Evolutionary conservation across 768 basidiomycete genomes (phyloP), one percentile per base, ranked within the genome.

Genomic region (Suillus clintonianus): DNA sequence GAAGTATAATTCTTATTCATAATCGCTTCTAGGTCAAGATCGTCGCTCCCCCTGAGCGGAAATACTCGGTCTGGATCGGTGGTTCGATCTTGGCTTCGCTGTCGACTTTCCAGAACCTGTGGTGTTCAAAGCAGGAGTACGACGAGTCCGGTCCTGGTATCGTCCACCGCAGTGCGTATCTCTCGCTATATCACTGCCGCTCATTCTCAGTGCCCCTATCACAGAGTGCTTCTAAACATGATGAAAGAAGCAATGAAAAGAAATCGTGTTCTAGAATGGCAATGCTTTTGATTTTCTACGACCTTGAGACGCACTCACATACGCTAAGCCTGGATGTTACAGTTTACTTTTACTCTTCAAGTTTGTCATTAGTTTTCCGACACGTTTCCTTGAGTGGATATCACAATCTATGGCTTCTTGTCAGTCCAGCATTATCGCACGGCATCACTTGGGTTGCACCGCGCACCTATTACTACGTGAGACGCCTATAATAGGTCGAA

Each of bases 11-110:
- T 15, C 13, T 27, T 15, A 59, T 41, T 58, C 55, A 55, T 70
- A 17, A 62, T 60, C 36, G 14, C 50, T 13, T 42, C 43, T 64
- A 86, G 85, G 90, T 95, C 81, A 95, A 94, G 87, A 94, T 95
- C 62, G 90, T 94, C 64, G 92, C 94, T 64, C 94, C 95, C 58
- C 94, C 94, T 61, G 94, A 97, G 83, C 83, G 94, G 71, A 97
- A 94, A 77, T 95, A 95, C 86, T 94, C 92, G 61, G 95, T 96
- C 79, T 97, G 95, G 92, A 95, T 95, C 70, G 91, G 91, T 81
- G 91, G 90, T 64, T 90, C 89, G 48, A 92, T 92, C 71, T 80
- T 92, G 69, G 95, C 94, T 51, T 95, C 93, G 37, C 85, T 97
- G 57, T 90, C 87, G 73, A 96, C 95, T 70, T 97, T 97, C 95